A percentile compares a stretch with the other conserved stretches of the same genome.
Evolutionary conservation across 2,329 filamentous ascomycete genomes (phyloP).

Genomic region (Rosellinia necatrix): DNA sequence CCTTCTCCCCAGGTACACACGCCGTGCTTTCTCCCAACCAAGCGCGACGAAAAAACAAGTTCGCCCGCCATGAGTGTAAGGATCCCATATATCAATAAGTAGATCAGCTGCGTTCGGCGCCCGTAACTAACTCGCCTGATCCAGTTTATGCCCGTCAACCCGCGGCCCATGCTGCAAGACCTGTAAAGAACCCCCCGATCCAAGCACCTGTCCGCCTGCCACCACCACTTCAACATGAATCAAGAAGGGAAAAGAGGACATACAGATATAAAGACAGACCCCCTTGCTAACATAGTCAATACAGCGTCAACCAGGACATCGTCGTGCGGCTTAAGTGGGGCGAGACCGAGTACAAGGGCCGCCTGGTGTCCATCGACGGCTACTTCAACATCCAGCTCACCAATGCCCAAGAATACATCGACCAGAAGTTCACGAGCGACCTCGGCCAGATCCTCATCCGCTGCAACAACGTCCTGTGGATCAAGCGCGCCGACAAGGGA

Average conservation of each 20-base stretch:
- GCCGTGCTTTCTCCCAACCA: conserved; percentile 16
- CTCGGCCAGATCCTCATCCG: conserved; percentile 92
- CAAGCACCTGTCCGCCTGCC: no score
- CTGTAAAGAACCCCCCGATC: no score
- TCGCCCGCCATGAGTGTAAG: conserved; percentile 45
- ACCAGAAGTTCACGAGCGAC: conserved; percentile 81
- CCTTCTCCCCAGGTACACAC: not conserved
- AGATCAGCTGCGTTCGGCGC: not conserved
- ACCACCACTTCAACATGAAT: no score
- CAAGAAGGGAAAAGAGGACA: no score
- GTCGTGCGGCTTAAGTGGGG: conserved; percentile 97
- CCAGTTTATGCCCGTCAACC: conserved; percentile 91
- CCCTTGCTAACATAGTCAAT: conserved; percentile 4
- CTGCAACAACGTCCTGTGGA: conserved; percentile 99
- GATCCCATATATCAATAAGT: not conserved
- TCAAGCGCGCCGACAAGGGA: conserved; percentile 62
- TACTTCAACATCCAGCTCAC: conserved; percentile 99
- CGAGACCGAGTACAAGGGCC: conserved; percentile 95
- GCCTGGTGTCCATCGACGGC: conserved; percentile 88
- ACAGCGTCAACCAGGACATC: conserved; percentile 85
- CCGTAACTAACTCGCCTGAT: conserved; percentile 1
- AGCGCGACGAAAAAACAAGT: conserved; percentile 21
- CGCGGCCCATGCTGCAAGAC: conserved; percentile 92
- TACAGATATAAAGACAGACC: no score
- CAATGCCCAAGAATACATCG: conserved; percentile 89